These are phyloP conservation scores for Paecilomyces fulvus DNA, from an alignment of 2,329 filamentous ascomycete genomes.

Conservation along the genomic window DNA sequence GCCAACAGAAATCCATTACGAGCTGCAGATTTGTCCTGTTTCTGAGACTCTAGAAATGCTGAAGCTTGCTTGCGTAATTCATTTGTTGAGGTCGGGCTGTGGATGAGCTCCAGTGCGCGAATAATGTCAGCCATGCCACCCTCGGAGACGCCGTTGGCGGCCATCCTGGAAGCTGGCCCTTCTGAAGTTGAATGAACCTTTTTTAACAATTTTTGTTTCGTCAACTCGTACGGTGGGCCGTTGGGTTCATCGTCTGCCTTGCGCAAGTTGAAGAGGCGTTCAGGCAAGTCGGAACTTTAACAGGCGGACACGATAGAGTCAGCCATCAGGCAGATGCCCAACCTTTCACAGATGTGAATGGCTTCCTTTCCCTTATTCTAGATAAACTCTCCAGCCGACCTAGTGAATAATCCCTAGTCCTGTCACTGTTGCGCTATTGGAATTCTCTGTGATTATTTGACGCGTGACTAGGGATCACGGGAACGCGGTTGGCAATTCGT, in stretches of 20 bases:
- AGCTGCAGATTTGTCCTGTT: slow-evolving; percentile 68
- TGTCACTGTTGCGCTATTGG: background rate
- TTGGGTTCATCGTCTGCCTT: background rate
- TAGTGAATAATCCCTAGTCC: background rate
- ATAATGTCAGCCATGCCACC: slow-evolving; percentile 51
- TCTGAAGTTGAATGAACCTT: background rate
- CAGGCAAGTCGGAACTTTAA: background rate
- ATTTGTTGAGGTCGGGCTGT: slow-evolving; percentile 73
- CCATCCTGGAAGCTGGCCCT: slow-evolving; percentile 14
- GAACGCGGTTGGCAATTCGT: slow-evolving; percentile 1
- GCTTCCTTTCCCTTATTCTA: background rate
- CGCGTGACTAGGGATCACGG: background rate
- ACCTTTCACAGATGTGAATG: background rate
- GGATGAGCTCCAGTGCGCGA: slow-evolving; percentile 78
- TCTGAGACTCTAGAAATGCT: slow-evolving; percentile 75
- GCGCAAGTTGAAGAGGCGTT: background rate
- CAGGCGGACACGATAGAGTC: background rate
- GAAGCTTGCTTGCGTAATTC: slow-evolving; percentile 74
- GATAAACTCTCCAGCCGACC: background rate
- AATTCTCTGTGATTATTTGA: background rate
- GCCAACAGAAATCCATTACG: slow-evolving; percentile 79
- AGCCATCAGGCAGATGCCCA: slow-evolving; percentile 1
- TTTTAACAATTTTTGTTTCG: background rate
- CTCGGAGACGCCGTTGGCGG: slow-evolving; percentile 26
- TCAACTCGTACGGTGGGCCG: background rate